Evolutionary conservation across 1,139 yeast genomes (phyloP).

Genomic region (Suzukiozyma palmioleophila): DNA sequence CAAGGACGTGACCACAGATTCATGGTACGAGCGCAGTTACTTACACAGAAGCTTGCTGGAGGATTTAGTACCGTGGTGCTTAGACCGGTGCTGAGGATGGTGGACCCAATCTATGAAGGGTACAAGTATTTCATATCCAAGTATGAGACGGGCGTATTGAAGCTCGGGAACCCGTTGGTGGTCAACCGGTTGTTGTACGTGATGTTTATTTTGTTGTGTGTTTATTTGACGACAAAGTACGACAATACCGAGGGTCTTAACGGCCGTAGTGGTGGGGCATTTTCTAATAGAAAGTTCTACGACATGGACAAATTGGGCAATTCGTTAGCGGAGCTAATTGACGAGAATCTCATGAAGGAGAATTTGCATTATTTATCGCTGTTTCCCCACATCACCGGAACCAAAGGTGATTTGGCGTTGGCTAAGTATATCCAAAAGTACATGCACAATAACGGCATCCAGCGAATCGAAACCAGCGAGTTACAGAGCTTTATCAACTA

Average conservation of each 20-base stretch:
- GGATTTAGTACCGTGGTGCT: constrained; percentile 44
- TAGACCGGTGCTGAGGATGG: constrained; percentile 49
- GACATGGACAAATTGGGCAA: constrained; percentile 50
- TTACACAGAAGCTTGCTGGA: constrained; percentile 30
- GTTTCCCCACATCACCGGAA: constrained; percentile 85
- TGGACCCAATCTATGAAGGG: constrained; percentile 68
- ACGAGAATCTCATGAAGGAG: constrained; percentile 57
- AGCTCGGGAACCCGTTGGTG: constrained; percentile 81
- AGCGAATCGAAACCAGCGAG: constrained; percentile 45
- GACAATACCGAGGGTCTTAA: constrained; percentile 46
- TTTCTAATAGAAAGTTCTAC: constrained; percentile 57
- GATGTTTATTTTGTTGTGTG: constrained; percentile 50
- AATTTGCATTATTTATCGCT: constrained; percentile 73
- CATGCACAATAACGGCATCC: constrained; percentile 55
- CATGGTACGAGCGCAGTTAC: constrained; percentile 24
- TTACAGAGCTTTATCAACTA: constrained; percentile 59
- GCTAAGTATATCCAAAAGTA: constrained; percentile 60
- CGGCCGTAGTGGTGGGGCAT: constrained; percentile 39
- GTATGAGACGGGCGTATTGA: constrained; percentile 55
- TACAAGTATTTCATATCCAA: constrained; percentile 41
- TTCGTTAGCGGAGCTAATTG: constrained; percentile 48
- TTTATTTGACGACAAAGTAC: constrained; percentile 55
- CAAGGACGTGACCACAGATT: constrained; percentile 16
- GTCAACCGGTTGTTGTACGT: constrained; percentile 75
- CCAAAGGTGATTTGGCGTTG: constrained; percentile 74